Base-by-base conservation (phyloP, 2,329 filamentous ascomycete genomes). In the Leptographium galeiforme region DNA sequence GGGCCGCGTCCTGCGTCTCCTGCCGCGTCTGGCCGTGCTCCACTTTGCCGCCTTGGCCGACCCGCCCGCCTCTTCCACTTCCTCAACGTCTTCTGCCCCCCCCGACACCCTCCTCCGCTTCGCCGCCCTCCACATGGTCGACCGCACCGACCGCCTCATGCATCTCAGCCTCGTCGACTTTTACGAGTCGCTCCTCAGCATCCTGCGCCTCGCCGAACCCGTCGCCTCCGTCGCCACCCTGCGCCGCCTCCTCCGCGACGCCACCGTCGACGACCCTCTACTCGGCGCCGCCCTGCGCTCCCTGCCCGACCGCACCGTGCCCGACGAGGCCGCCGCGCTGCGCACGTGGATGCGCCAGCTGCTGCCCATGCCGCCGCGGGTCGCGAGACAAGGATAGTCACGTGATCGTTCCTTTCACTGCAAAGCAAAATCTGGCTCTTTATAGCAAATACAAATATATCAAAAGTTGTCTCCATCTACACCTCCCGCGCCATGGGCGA, bases 151-250 rank as follows among this genome's bases (percentile, higher is more conserved):
- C 53, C 55, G 65, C 19, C 66, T 81, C 25, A 74, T 79, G 71
- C 70, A 73, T 45, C 63, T 75, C 8, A 75, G 58, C 52, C 66
- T 79, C 19, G 63, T 76, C n/a, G 73, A 78, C 57, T 79, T 78
- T 55, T 75, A 75, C 58, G 73, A 78, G 64, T 64, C 67, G 8
- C 65, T 79, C 19, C 63, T 79, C 33, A 72, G 69, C 50, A 66
- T 75, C 38, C 69, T 77, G 67, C 65, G 73, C 14, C 62, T 73
- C 13, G 52, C 63, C 63, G 40, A 51, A 18, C 56, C 59, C 0
- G 40, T 55, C 0, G 64, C 66, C 51, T 68, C 68, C 54, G 65
- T 72, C 19, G 63, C 66, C 33, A 63, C 62, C 10, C 55, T 79
- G 5, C 61, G 66, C 38, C 56, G 56, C 3, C 52, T 74, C 16